Base-by-base conservation (phyloP, 768 basidiomycete genomes). In the Suillus lakei region DNA sequence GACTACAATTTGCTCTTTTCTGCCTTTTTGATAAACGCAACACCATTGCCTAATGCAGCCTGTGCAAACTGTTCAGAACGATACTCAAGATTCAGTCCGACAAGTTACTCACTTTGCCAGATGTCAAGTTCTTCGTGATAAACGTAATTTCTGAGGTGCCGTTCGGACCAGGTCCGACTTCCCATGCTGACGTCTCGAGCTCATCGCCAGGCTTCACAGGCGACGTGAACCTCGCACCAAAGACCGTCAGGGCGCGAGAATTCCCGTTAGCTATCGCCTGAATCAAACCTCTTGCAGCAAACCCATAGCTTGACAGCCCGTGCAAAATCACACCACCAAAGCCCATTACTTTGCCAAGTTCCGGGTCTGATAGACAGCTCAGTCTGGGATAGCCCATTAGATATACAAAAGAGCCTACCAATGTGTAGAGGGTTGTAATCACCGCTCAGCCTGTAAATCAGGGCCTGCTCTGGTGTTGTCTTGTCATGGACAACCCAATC, bases 271-370 rank as follows among this genome's bases (percentile, higher is more conserved):
- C 92, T 15, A 89, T 82, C 2, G 83, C 82, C 64, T 84, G 83
- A 66, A 96, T 81, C 62, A 96, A 77, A 1, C 87, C 91, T 50
- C 93, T 88, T 4, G 92, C 95, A 9, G 83, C 91, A 73, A 94
- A 94, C 12, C 94, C 94, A 73, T 86, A 95, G 0, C 90, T 87
- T 23, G 91, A 89, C 30, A 96, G 83, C 34, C 94, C 94, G 72
- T 96, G 94, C 3, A 96, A 84, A 70, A 96, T 95, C 43, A 90
- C 87, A 56, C 90, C 94, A 3, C 92, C 92, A 71, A 96, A 95
- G 13, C 93, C 92, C 21, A 88, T 82, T 9, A 81, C 82, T 68
- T 87, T 74, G n/a, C 93, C 94, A 44, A 92, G 86, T 16, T 71
- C 75, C 1, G 93, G 92, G 79, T 95, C 93, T 91, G 72, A 3